A percentile compares a stretch with the other conserved stretches of the same genome.
These are phyloP conservation scores for Erythrophleum fordii DNA, from an alignment of 306 rosid genomes.

Conservation along the genomic window DNA sequence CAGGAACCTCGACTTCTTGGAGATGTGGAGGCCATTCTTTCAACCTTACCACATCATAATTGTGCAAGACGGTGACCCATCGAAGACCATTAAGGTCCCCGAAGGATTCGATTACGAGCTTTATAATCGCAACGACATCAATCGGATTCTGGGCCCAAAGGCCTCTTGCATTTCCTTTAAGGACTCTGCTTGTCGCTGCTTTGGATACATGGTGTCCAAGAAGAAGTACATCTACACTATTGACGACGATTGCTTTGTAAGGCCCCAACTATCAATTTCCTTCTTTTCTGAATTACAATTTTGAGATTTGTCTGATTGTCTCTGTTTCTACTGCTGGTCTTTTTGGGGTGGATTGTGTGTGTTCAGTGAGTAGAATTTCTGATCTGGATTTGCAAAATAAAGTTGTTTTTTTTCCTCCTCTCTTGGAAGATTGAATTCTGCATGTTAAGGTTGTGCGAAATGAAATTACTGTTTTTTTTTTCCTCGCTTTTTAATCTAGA, in stretches of 20 bases:
- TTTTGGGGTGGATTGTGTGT: no score
- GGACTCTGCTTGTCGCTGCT: slow-evolving; percentile 91
- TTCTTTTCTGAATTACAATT: not conserved
- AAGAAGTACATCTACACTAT: slow-evolving; percentile 86
- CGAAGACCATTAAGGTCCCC: slow-evolving; percentile 66
- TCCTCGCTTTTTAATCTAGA: no score
- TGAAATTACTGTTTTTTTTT: no score
- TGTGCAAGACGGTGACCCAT: slow-evolving; percentile 87
- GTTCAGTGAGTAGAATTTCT: not conserved
- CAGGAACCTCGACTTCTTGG: slow-evolving; percentile 77
- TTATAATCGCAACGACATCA: slow-evolving; percentile 67
- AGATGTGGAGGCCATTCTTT: slow-evolving; percentile 80
- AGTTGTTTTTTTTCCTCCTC: not conserved
- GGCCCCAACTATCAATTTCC: slow-evolving; percentile 6
- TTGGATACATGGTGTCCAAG: no score
- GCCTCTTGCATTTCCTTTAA: slow-evolving; percentile 84
- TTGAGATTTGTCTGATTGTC: no score
- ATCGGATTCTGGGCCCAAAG: slow-evolving; percentile 63
- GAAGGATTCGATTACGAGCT: slow-evolving; percentile 75
- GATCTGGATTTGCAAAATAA: no score
- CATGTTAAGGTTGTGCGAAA: no score
- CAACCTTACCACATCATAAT: slow-evolving; percentile 76
- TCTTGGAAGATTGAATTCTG: not conserved
- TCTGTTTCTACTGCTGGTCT: no score
- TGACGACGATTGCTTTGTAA: slow-evolving; percentile 89